Evolutionary conservation across 768 basidiomycete species (phyloP), one percentile per base, ranked within the genome.

Genomic region (Amanita exitialis): DNA sequence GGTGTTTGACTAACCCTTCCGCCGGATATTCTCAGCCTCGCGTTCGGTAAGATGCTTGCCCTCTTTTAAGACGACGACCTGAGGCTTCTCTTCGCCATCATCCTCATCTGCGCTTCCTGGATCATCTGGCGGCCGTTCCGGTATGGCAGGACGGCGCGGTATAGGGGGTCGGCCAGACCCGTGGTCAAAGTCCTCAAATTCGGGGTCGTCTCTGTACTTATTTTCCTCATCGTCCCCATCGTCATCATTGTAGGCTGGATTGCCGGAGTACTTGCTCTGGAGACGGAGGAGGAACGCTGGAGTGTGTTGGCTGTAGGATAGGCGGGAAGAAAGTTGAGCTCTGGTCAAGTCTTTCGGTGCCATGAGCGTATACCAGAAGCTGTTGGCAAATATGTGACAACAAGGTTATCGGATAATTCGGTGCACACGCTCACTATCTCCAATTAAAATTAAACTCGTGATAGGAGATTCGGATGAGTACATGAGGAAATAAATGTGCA

Each of bases 41-140:
- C 76, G 68, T 55, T 76, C 83, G 1, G 79, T 80, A 38, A 96
- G 72, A 69, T 96, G 93, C 62, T 90, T 94, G 23, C 93, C 92
- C 57, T 85, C 79, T 61, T 79, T 90, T 56, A 96, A 63, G 7
- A 95, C 92, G 3, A 96, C 90, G 6, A 96, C 80, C 61, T 90
- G 88, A 2, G 92, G 92, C 57, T 77, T 82, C 64, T 94, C 92
- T 58, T 92, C 91, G 0, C 63, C 77, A 3, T 71, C 70, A 52
- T 82, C 82, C 52, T 90, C 87, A 47, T 82, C 81, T 10, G 77
- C 86, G 56, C 84, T 86, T 45, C 86, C 85, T 6, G 78, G 81
- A 51, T 87, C 79, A 43, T 79, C 76, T 10, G 71, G 75, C 0
- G 83, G 84, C 30, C 85, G 73, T 59, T 80, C 70, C 8, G 86